Base-by-base conservation (phyloP, 2,329 filamentous ascomycete species). In the Phoma sp. region DNA sequence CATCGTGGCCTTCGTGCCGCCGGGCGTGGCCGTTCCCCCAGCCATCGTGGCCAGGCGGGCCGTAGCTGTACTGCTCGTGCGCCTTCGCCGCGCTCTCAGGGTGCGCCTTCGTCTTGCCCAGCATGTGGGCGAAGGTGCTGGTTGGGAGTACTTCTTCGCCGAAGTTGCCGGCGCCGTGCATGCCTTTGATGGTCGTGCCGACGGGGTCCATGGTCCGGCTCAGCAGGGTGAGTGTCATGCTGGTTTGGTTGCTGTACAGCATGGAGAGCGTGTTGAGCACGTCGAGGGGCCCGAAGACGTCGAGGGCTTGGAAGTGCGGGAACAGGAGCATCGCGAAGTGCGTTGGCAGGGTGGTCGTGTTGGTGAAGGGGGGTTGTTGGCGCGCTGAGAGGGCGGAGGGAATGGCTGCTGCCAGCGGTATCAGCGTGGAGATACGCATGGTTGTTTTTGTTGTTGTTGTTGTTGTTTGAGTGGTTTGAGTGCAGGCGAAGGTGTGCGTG, bases 121-220 rank as follows among this genome's bases (percentile, higher is more conserved):
- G 78, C 2, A 79, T 75, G 4, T 78, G 69, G 36, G 75, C 74
- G 61, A 85, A 85, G 0, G 85, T 88, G 61, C 77, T 76, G 1
- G 81, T 82, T 1, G 80, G 79, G 3, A 79, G 47, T n/a, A 80
- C 64, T 23, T 61, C 60, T 56, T 81, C 70, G 22, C 72, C 73
- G 46, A 74, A 72, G 35, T 58, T 62, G 24, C 59, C 56, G 7
- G 32, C 33, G 10, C 50, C 53, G 25, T 50, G 46, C 41, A 55
- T 50, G 24, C 51, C 55, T 38, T 63, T 57, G 53, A 72, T 61
- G 1, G 58, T 55, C 8, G 62, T 62, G 1, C 61, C 55, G 0
- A 76, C 69, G 1, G 73, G 66, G 13, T 67, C 60, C 53, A 77
- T 45, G 7, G 60, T 67, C 30, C 44, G 59, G 53, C 62, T 66